A percentile compares a stretch with the other conserved stretches of the same genome.
Conservation (phyloP, 2,329 filamentous ascomycete species). For the Rhexocercosporidium sp. region DNA sequence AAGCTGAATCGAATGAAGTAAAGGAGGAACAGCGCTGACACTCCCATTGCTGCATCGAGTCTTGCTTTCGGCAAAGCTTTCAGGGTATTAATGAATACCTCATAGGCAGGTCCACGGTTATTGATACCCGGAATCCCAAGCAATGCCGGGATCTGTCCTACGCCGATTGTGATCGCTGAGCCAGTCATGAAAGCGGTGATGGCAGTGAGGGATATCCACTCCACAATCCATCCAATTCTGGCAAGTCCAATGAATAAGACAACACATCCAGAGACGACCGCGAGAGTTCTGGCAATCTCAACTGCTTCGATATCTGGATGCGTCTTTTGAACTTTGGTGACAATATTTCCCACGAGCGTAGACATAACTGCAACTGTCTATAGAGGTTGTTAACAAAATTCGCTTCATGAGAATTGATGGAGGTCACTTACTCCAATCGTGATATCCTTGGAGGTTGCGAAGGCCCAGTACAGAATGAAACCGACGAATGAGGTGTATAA, state of each 20-base stretch:
- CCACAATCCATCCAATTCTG: conserved; percentile 86
- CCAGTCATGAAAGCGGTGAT: conserved; percentile 98
- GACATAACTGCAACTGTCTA: conserved; percentile 95
- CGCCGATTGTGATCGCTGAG: conserved; percentile 85
- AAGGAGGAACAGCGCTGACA: conserved; percentile 79
- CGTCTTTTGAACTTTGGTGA: conserved; percentile 63
- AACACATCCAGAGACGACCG: conserved; percentile 78
- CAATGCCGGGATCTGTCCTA: conserved; percentile 81
- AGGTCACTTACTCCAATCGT: conserved; percentile 87
- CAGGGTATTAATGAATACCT: conserved; percentile 81
- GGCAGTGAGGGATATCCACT: conserved; percentile 87
- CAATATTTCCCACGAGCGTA: conserved; percentile 83
- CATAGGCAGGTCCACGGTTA: conserved; percentile 81
- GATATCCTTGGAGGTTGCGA: conserved; percentile 97
- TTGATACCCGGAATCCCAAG: conserved; percentile 77
- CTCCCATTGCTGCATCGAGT: conserved; percentile 83
- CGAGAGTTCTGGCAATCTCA: conserved; percentile 77
- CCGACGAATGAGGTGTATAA: conserved; percentile 97
- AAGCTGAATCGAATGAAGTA: conserved; percentile 76
- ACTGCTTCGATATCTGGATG: conserved; percentile 64
- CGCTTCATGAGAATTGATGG: too few relatives aligned
- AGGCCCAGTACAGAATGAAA: conserved; percentile 94
- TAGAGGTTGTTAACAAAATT: conserved; percentile 24
- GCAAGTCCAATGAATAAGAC: conserved; percentile 79
- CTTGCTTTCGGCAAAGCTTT: conserved; percentile 69